phyloP scores from a whole-genome alignment of 2,329 filamentous ascomycete species.

The Coniochaeta sp. region DNA sequence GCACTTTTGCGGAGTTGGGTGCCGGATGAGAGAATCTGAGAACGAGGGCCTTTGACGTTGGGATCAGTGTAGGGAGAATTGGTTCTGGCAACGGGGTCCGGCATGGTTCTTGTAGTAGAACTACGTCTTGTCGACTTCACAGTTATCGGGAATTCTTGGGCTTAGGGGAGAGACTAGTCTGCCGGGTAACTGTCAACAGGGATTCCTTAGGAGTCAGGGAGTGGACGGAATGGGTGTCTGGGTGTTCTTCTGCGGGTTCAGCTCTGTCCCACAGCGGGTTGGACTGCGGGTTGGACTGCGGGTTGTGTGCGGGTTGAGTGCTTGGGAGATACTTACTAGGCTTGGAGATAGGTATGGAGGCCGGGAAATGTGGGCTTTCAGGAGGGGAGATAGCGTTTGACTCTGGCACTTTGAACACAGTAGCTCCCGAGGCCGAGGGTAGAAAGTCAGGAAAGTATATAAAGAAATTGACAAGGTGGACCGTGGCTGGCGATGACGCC shows the following conservation, averaged over 20 bases:
- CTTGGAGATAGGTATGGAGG: no score
- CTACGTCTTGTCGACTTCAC: background rate
- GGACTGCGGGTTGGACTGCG: no score
- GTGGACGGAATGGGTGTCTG: no score
- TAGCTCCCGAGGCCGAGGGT: slow-evolving; percentile 9
- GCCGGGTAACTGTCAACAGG: slow-evolving; percentile 1
- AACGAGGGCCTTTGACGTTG: slow-evolving; percentile 34
- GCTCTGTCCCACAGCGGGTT: background rate
- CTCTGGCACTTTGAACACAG: slow-evolving; percentile 3
- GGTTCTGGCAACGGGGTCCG: slow-evolving; percentile 33
- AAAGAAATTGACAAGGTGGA: slow-evolving; percentile 6
- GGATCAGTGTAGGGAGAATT: slow-evolving; percentile 38
- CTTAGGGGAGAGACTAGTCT: background rate
- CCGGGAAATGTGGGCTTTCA: slow-evolving; percentile 2
- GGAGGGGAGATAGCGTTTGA: slow-evolving; percentile 4
- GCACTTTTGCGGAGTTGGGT: slow-evolving; percentile 21
- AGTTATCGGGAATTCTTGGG: slow-evolving; percentile 3
- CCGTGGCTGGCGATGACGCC: slow-evolving; percentile 1
- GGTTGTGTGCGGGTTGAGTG: no score
- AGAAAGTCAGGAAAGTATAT: slow-evolving; percentile 9
- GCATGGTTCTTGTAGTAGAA: slow-evolving; percentile 27
- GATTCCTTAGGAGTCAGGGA: background rate
- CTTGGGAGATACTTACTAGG: background rate
- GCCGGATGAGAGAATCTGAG: slow-evolving; percentile 30
- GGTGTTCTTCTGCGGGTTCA: background rate